These are phyloP conservation scores for Cryphonectria parasitica DNA, from an alignment of 2,329 filamentous ascomycete genomes.

Conservation along the genomic window DNA sequence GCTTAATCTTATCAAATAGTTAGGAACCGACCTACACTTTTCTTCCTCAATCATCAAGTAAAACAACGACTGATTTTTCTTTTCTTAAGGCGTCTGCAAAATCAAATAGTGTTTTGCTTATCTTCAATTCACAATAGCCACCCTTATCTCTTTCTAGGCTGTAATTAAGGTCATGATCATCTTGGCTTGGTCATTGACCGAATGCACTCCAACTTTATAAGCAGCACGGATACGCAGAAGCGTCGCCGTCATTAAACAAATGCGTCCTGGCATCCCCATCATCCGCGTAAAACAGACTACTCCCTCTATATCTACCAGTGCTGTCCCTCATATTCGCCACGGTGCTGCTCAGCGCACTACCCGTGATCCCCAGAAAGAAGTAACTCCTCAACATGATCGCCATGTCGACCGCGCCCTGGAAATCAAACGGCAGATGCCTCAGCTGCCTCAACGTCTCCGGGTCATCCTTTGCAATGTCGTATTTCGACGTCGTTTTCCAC, in stretches of 20 bases:
- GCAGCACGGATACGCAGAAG: conserved; percentile 37
- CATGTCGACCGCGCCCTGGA: conserved; percentile 38
- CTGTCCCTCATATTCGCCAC: conserved; percentile 36
- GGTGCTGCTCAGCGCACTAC: conserved; percentile 37
- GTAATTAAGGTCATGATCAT: neutral
- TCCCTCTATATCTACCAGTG: conserved; percentile 38
- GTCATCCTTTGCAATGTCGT: conserved; percentile 34
- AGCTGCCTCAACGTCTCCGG: conserved; percentile 31
- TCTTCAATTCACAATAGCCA: neutral
- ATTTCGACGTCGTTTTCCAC: conserved; percentile 43
- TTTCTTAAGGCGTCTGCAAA: too few relatives aligned
- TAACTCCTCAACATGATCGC: conserved; percentile 36
- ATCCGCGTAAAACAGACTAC: conserved; percentile 32
- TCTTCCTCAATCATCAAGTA: too few relatives aligned
- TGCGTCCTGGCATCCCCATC: conserved; percentile 37
- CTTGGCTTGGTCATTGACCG: neutral
- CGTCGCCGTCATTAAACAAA: conserved; percentile 37
- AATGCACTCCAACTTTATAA: conserved; percentile 26
- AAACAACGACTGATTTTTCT: too few relatives aligned
- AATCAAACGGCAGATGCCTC: conserved; percentile 36
- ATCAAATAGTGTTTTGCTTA: too few relatives aligned
- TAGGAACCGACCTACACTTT: too few relatives aligned
- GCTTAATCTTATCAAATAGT: too few relatives aligned
- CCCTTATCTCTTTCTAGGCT: neutral
- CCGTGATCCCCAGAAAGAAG: conserved; percentile 38